These are phyloP conservation scores for Rhinocladiella mackenziei DNA, from an alignment of 2,329 filamentous ascomycete species.

Conservation along the genomic window DNA sequence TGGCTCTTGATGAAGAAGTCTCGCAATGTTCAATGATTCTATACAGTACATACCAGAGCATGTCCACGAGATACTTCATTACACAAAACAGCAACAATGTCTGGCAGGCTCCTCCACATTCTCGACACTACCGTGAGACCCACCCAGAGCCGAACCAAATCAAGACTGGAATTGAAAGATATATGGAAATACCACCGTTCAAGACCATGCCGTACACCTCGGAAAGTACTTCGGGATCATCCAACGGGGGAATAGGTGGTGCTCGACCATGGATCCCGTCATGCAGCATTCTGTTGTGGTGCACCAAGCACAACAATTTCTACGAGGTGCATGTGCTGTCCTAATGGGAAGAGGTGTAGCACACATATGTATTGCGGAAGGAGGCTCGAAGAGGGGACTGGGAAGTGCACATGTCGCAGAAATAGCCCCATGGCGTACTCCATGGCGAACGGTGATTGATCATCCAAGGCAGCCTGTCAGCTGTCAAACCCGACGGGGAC, in stretches of 20 bases:
- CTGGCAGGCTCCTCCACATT: constrained; percentile 23
- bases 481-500: too few species aligned
- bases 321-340: constrained; percentile 24
- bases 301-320: constrained; percentile 20
- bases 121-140: constrained; percentile 18
- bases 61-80: constrained; percentile 21
- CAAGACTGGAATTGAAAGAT: constrained; percentile 15
- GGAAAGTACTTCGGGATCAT: constrained; percentile 13
- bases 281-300: constrained; percentile 25
- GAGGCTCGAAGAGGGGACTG: too few species aligned
- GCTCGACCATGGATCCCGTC: constrained; percentile 23
- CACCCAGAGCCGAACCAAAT: constrained; percentile 13
- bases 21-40: constrained; percentile 6
- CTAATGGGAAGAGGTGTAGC: too few species aligned
- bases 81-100: constrained; percentile 18
- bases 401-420: too few species aligned
- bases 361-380: too few species aligned
- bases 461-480: too few species aligned
- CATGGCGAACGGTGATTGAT: too few species aligned
- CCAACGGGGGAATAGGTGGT: constrained; percentile 3
- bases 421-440: too few species aligned
- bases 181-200: constrained; percentile 26
- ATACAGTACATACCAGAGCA: constrained; percentile 22
- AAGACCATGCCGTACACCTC: constrained; percentile 22
- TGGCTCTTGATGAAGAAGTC: constrained; percentile 14